Conservation (phyloP, 805 yeast species). For the Monosporozyma aquatica region DNA sequence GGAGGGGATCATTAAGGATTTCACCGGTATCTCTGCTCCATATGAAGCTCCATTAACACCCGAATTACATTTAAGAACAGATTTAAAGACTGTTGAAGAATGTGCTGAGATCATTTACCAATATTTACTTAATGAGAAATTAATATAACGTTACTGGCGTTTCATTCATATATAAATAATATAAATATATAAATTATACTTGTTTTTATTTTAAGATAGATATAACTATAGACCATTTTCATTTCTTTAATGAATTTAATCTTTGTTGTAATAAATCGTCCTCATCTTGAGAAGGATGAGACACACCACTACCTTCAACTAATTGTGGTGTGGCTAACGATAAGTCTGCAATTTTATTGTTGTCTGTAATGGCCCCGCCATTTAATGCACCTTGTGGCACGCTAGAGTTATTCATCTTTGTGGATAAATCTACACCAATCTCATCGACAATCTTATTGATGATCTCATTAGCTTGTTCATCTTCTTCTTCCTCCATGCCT, state of each 20-base stretch:
- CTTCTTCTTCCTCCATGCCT: constrained; percentile 53
- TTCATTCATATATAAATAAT: no score
- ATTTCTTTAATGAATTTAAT: constrained; percentile 66
- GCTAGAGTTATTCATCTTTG: constrained; percentile 37
- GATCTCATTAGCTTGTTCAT: constrained; percentile 84
- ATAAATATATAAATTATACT: no score
- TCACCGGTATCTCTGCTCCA: constrained; percentile 93
- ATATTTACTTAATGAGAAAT: constrained; percentile 48
- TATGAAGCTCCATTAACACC: constrained; percentile 86
- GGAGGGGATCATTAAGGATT: constrained; percentile 87
- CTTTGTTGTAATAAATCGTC: constrained; percentile 89
- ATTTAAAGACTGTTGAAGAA: constrained; percentile 65
- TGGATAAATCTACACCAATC: constrained; percentile 76
- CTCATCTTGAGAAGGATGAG: constrained; percentile 25
- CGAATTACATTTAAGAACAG: constrained; percentile 73
- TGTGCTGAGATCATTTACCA: constrained; percentile 64
- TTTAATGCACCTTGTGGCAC: constrained; percentile 34
- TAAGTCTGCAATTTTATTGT: no score
- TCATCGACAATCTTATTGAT: constrained; percentile 90
- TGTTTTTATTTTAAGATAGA: neutral
- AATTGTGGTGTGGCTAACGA: no score
- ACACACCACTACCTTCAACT: constrained; percentile 34
- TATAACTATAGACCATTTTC: neutral
- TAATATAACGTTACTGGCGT: constrained; percentile 7
- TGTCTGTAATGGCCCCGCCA: no score